A percentile compares a stretch with the other conserved stretches of the same genome.
Evolutionary conservation across 108 stramenopile species (phyloP).

Genomic region (Epipyxis sp.): DNA sequence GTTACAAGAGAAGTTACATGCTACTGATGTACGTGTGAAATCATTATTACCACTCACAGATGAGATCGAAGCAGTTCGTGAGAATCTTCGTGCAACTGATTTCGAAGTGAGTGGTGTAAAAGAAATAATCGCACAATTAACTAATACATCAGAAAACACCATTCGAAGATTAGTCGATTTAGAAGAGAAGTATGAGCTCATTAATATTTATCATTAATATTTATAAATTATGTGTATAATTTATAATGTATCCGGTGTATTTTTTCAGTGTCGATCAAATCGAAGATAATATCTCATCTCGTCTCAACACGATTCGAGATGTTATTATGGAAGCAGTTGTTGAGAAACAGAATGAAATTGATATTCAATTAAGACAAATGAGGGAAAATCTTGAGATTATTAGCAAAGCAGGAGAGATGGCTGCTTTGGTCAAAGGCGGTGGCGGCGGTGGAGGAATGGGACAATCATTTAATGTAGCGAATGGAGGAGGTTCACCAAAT

Average conservation of each 20-base stretch:
- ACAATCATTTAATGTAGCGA: no score
- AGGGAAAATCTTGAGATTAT: neutral
- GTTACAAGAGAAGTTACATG: no score
- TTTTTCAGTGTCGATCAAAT: no score
- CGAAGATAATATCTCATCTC: neutral
- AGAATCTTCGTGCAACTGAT: neutral
- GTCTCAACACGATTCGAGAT: neutral
- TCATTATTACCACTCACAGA: slow-evolving; percentile 1
- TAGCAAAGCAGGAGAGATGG: neutral
- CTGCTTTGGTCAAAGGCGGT: neutral
- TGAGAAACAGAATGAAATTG: neutral
- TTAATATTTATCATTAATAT: no score
- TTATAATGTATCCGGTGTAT: no score
- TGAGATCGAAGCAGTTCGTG: neutral
- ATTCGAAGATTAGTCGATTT: neutral
- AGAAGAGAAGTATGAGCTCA: neutral
- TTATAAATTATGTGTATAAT: no score
- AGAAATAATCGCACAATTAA: neutral
- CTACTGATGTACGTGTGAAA: neutral
- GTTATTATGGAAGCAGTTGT: neutral
- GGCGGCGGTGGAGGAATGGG: neutral
- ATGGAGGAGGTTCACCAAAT: no score
- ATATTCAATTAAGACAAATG: neutral
- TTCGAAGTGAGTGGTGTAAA: neutral
- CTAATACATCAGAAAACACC: neutral